phyloP scores from a whole-genome alignment of 441 rosid genomes.

The Gossypium aridum region DNA sequence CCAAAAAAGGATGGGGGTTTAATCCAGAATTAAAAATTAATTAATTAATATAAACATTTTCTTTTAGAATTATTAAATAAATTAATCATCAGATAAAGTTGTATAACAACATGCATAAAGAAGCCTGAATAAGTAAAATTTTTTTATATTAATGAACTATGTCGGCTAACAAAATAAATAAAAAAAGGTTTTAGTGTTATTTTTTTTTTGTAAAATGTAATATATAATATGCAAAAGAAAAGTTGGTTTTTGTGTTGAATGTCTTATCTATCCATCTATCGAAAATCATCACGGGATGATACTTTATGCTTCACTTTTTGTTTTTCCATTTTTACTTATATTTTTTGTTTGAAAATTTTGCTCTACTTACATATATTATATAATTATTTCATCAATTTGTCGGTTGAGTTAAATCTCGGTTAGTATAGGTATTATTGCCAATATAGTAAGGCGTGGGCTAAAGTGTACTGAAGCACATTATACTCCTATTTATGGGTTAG shows the following conservation, averaged over 20 bases:
- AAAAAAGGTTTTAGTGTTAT: not conserved
- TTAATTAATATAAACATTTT: not conserved
- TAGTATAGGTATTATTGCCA: too few relatives aligned
- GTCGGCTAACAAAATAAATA: not conserved
- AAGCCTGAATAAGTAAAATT: not conserved
- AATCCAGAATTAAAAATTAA: not conserved
- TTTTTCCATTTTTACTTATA: too few relatives aligned
- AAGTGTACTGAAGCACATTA: too few relatives aligned
- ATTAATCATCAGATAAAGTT: not conserved
- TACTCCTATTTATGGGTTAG: too few relatives aligned
- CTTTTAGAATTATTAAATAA: not conserved
- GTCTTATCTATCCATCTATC: not conserved
- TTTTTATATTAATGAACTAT: not conserved
- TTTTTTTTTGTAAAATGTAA: not conserved
- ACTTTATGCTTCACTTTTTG: not conserved
- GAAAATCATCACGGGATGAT: not conserved
- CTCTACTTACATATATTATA: too few relatives aligned
- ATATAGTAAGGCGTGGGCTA: accelerated
- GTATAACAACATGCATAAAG: not conserved
- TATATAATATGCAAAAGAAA: not conserved
- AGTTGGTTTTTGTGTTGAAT: not conserved
- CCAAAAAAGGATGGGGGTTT: not conserved
- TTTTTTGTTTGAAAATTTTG: too few relatives aligned
- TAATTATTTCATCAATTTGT: too few relatives aligned
- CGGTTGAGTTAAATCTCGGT: too few relatives aligned